Base-by-base conservation (phyloP, 2,329 filamentous ascomycete species). In the Apiospora aurea region DNA sequence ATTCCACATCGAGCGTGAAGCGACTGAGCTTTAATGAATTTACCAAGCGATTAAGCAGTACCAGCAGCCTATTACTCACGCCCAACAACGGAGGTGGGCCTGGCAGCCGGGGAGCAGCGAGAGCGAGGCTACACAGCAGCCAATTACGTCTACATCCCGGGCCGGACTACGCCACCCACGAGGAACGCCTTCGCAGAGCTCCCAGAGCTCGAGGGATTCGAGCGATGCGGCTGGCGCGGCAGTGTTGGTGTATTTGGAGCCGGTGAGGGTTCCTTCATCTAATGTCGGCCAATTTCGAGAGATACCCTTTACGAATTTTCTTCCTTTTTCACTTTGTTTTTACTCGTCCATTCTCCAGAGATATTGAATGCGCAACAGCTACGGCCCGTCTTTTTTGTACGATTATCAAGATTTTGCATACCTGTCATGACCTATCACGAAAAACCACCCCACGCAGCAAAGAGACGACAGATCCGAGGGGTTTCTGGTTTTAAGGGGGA, bases 11-110 rank as follows among this genome's bases (percentile, higher is more conserved):
- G 14, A 89, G 87, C 78, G 81, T 82, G 67, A 91, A 90, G 82
- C 85, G 88, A 73, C 84, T 90, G 71, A 90, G 87, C 81, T 90
- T 91, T 75, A 87, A 85, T 75, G 89, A 92, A 70, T 89, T 90
- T 74, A 87, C 88, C 67, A 89, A 88, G 78, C 83, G 88, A 73
- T 79, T 91, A 70, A 91, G 88, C 75, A 90, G 87, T 78, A 90
- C 88, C 69, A 90, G 87, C 78, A 90, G 87, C 79, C 81, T 90
- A 77, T 82, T 91, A 70, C 83, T 91, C 66, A 84, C 90, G 71
- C 88, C 90, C 81, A 87, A 87, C 73, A 90, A 90, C 78, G 82
- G 83, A 72, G 85, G 84, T 73, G 81, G 68, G 2, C 46, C 80
- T 72, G 80, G 81, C 74, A 88, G 86, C 81, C 87, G 84, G 78